Base-by-base conservation (phyloP, 805 yeast genomes). In the Candida michaelii region DNA sequence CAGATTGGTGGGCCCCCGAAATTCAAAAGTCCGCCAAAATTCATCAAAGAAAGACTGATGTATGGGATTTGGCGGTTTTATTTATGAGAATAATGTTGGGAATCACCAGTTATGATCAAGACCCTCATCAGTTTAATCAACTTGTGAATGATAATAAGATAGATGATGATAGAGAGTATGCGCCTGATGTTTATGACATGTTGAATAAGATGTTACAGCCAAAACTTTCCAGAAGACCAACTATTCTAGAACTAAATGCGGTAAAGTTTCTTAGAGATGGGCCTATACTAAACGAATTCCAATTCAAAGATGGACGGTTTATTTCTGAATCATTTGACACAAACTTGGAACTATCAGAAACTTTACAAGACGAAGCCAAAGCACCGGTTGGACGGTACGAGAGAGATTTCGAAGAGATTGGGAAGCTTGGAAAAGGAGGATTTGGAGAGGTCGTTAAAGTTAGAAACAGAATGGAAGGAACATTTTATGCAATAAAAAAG, bases 401-500 rank as follows among this genome's bases (percentile, higher is more conserved):
- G 3, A 80, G 90, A 48, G 99, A 93, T 59, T 93, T 95, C 62
- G 99, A 93, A 61, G 99, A 93, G 58, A 85, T 89, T 33, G 93
- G 91, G 0, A 79, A 83, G 15, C 65, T 93, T 7, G 99, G 99
- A 2, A 80, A 82, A 52, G 99, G 99, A 30, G 99, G 95, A 0
- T 93, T 85, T 65, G 99, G 99, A 5, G 97, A 93, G 61, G 99
- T 93, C 7, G 97, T 93, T n/a, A 90, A 91, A 56, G 98, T 93
- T 0, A 73, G 99, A 47, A 91, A 90, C 59, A 78, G 90, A 45
- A 76, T 93, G 49, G 99, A 93, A 59, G 98, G 99, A 15, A 76
- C 97, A 12, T 87, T 86, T 52, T 93, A 93, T 61, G 99, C 99
- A 0, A 81, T 93, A 45, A 93, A 93, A 60, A 91, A 90, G 53